Percentiles rank a stretch among this genome's conserved stretches.
Evolutionary conservation across 2,329 filamentous ascomycete genomes (phyloP).

Genomic region (Microcyclospora tardicrescens): DNA sequence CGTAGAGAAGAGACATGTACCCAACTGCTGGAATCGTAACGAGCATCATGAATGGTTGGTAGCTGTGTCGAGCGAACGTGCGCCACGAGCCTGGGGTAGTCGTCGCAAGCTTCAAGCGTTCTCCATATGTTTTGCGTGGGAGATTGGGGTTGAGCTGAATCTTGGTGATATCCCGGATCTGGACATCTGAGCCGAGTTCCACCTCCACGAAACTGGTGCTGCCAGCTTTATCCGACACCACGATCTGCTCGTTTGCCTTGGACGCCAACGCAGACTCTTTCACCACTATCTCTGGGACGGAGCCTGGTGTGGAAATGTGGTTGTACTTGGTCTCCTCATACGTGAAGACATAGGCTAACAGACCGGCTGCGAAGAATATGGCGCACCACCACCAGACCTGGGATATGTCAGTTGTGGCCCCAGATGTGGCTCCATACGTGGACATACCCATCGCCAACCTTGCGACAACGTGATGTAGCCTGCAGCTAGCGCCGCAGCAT

Average conservation of each 20-base stretch:
- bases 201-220: constrained; percentile 2
- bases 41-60: constrained; percentile 26
- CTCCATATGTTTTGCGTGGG: constrained; percentile 30
- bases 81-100: constrained; percentile 17
- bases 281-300: neutral
- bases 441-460: constrained; percentile 40
- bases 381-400: constrained; percentile 30
- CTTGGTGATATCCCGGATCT: neutral
- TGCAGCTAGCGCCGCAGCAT: constrained; percentile 28
- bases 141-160: constrained; percentile 20
- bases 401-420: neutral
- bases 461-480: constrained; percentile 30
- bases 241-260: constrained; percentile 5
- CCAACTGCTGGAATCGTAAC: constrained; percentile 28
- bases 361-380: constrained; percentile 25
- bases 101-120: constrained; percentile 28
- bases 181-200: constrained; percentile 2
- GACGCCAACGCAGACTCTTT: neutral
- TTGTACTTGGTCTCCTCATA: constrained; percentile 30
- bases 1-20: constrained; percentile 27
- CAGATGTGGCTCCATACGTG: constrained; percentile 2
- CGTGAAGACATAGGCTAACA: constrained; percentile 30
- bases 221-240: neutral
- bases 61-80: constrained; percentile 23
- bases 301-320: neutral